Evolutionary conservation across 768 basidiomycete genomes (phyloP).

Genomic region (Vararia minispora): DNA sequence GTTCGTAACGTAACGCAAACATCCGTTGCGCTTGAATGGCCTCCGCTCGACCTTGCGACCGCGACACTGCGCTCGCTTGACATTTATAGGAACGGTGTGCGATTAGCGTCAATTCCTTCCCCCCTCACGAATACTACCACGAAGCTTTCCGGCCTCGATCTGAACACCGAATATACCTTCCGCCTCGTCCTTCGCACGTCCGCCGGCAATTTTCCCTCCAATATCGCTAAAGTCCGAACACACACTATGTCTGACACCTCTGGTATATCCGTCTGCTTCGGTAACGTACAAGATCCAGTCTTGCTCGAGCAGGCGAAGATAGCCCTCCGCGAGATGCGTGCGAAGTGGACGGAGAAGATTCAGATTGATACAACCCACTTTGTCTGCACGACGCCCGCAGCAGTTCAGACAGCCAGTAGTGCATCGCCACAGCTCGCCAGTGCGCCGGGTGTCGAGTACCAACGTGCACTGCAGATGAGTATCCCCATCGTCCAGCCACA

Average conservation of each 20-base stretch:
- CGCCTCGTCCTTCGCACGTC: constrained; percentile 90
- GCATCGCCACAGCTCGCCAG: constrained; percentile 39
- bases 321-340: constrained; percentile 77
- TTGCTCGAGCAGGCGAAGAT: constrained; percentile 73
- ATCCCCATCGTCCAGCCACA: constrained; percentile 93
- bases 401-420: constrained; percentile 46
- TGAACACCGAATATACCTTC: constrained; percentile 84
- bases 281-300: constrained; percentile 68
- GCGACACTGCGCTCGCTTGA: constrained; percentile 82
- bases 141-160: constrained; percentile 72
- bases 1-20: constrained; percentile 95
- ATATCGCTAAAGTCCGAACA: constrained; percentile 71
- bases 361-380: constrained; percentile 99
- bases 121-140: constrained; percentile 79
- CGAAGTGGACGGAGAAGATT: constrained; percentile 85
- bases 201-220: constrained; percentile 84
- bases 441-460: constrained; percentile 80
- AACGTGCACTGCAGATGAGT: constrained; percentile 86
- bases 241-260: constrained; percentile 95
- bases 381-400: constrained; percentile 85
- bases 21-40: constrained; percentile 95
- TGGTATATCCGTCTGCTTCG: constrained; percentile 92
- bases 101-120: constrained; percentile 78
- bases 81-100: constrained; percentile 85
- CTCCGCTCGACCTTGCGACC: constrained; percentile 69